These are phyloP conservation scores for Trichoderma asperelloides DNA, from an alignment of 495 filamentous ascomycete genomes.

Conservation along the genomic window DNA sequence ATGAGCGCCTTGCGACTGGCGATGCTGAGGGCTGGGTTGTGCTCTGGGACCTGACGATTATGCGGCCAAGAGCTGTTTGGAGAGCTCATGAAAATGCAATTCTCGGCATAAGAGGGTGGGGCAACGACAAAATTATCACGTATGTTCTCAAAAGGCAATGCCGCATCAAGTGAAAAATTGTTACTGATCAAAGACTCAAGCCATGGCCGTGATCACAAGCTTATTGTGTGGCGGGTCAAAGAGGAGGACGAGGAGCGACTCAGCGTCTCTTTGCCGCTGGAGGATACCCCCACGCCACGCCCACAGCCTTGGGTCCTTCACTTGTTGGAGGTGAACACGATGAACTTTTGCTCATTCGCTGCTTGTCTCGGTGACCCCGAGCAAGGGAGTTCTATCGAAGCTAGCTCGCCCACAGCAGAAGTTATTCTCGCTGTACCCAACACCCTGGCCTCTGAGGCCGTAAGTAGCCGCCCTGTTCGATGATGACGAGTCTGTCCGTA, in stretches of 20 bases:
- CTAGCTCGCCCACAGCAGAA: conserved; percentile 18
- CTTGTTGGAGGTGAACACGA: conserved; percentile 75
- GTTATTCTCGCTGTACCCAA: conserved; percentile 68
- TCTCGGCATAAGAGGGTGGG: conserved; percentile 65
- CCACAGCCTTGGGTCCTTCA: conserved; percentile 78
- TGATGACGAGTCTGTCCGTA: background rate
- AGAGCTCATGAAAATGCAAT: conserved; percentile 73
- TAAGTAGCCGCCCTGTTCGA: conserved; percentile 24
- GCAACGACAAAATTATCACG: conserved; percentile 57
- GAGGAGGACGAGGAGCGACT: conserved; percentile 53
- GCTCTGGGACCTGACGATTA: conserved; percentile 74
- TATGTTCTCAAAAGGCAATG: conserved; percentile 25
- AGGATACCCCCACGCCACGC: conserved; percentile 30
- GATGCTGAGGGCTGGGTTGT: conserved; percentile 88
- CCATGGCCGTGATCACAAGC: conserved; percentile 82
- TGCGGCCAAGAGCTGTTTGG: conserved; percentile 81
- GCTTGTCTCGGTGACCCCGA: conserved; percentile 34
- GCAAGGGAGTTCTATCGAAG: background rate
- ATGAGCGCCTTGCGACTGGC: conserved; percentile 71
- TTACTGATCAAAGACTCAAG: conserved; percentile 29
- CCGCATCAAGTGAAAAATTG: background rate
- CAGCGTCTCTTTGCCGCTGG: conserved; percentile 62
- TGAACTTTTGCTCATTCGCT: conserved; percentile 93
- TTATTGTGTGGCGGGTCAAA: conserved; percentile 73
- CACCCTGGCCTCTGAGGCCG: conserved; percentile 63